phyloP scores from a whole-genome alignment of 768 basidiomycete genomes.

The Xerocomellus dryophilus region DNA sequence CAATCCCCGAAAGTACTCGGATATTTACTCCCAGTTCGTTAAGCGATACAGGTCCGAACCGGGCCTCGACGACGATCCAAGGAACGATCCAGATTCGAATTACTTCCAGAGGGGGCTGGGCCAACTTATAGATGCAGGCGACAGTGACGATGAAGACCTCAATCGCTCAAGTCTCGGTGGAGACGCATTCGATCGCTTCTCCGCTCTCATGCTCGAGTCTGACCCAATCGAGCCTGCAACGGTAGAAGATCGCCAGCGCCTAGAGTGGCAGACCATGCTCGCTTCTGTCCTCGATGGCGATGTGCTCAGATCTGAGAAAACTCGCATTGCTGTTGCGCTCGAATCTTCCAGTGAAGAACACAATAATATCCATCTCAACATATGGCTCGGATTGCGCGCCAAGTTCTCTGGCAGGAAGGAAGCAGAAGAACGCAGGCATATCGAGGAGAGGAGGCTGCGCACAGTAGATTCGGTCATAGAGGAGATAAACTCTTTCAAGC shows the following conservation, averaged over 20 bases:
- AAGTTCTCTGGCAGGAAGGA: constrained; percentile 75
- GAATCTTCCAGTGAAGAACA: constrained; percentile 68
- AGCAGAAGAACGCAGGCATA: constrained; percentile 73
- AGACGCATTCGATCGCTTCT: constrained; percentile 50
- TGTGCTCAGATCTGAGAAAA: constrained; percentile 92
- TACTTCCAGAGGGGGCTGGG: constrained; percentile 74
- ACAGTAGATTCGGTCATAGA: constrained; percentile 81
- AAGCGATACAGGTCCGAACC: constrained; percentile 67
- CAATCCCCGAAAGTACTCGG: constrained; percentile 43
- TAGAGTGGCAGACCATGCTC: constrained; percentile 96
- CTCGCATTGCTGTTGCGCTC: constrained; percentile 79
- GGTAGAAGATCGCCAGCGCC: constrained; percentile 70
- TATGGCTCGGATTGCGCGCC: constrained; percentile 91
- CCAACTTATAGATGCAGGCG: constrained; percentile 63
- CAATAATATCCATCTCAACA: constrained; percentile 60
- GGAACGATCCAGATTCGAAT: constrained; percentile 80
- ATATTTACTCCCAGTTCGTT: constrained; percentile 79
- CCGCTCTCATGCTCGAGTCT: constrained; percentile 53
- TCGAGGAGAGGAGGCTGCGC: constrained; percentile 81
- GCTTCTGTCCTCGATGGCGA: constrained; percentile 92
- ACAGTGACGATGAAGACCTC: constrained; percentile 74
- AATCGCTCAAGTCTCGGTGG: constrained; percentile 40
- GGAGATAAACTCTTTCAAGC: constrained; percentile 76
- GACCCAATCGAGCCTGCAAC: constrained; percentile 67
- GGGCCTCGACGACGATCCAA: constrained; percentile 62